Evolutionary conservation across 495 filamentous ascomycete genomes (phyloP).

Genomic region (Penicillium samsonianum): DNA sequence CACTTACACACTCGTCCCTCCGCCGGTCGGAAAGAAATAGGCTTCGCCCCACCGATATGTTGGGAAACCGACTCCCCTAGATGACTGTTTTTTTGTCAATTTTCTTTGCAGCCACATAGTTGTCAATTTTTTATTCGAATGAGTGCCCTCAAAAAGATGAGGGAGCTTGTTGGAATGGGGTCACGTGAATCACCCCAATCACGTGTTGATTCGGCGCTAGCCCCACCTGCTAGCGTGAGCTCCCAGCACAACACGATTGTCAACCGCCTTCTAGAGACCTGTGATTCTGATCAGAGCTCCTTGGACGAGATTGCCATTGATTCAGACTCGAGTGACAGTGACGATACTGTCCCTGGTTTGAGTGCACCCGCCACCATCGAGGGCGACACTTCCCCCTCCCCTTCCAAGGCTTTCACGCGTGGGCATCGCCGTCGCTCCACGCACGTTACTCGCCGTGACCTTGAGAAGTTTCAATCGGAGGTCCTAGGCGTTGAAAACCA

Average conservation of each 20-base stretch:
- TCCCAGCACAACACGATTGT: conserved; percentile 13
- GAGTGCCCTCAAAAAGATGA: conserved; percentile 26
- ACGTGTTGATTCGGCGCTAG: background rate
- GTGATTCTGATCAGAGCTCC: conserved; percentile 8
- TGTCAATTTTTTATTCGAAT: conserved; percentile 10
- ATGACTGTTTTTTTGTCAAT: background rate
- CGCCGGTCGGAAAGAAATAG: conserved; percentile 13
- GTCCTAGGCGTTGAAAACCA: conserved; percentile 41
- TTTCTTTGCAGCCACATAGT: conserved; percentile 2
- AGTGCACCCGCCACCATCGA: conserved; percentile 41
- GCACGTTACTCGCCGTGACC: conserved; percentile 47
- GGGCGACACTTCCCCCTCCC: conserved; percentile 32
- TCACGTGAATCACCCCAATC: background rate
- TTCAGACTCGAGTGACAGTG: conserved; percentile 7
- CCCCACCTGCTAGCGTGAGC: conserved; percentile 7
- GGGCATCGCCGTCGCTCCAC: conserved; percentile 51
- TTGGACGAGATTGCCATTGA: background rate
- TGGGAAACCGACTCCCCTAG: conserved; percentile 1
- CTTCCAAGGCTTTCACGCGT: conserved; percentile 45
- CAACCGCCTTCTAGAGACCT: background rate
- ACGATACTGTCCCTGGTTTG: conserved; percentile 2
- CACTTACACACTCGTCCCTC: conserved; percentile 23
- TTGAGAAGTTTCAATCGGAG: conserved; percentile 48
- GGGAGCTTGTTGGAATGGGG: conserved; percentile 23
- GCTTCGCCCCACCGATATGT: conserved; percentile 12